Percentiles rank a stretch among this genome's conserved stretches.
These are phyloP conservation scores for Micractinium sp. DNA, from an alignment of 139 green algal genomes.

Conservation along the genomic window DNA sequence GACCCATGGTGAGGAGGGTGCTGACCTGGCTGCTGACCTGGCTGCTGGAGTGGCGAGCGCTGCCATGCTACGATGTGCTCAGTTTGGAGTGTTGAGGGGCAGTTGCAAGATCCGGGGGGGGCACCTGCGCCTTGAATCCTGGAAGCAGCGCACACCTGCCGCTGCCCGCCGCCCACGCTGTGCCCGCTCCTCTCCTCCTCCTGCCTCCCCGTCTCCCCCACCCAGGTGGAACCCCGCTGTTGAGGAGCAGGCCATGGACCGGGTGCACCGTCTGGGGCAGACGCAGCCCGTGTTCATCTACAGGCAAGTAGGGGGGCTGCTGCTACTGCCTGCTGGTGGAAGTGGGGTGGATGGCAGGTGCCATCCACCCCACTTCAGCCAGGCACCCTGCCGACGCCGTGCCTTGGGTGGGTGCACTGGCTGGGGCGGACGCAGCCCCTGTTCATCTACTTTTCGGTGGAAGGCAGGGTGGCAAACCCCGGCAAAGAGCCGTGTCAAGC, in stretches of 20 bases:
- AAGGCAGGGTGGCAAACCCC: not conserved
- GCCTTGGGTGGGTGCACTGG: not conserved
- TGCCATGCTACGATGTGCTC: too few relatives aligned
- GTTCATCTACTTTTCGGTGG: not conserved
- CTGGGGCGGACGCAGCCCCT: not conserved
- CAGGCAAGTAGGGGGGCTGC: slow-evolving; percentile 18
- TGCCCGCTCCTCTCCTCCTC: not conserved
- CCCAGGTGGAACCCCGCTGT: slow-evolving; percentile 81
- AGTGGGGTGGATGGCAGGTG: too few relatives aligned
- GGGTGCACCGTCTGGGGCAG: slow-evolving; percentile 87
- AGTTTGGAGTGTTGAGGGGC: too few relatives aligned
- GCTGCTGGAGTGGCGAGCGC: too few relatives aligned
- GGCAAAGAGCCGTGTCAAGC: too few relatives aligned
- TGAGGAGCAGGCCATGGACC: slow-evolving; percentile 70
- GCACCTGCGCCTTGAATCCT: not conserved
- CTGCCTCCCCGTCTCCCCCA: not conserved
- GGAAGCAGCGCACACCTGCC: too few relatives aligned
- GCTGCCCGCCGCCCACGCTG: not conserved
- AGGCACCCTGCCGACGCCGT: not conserved
- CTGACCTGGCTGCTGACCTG: not conserved
- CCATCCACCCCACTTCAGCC: too few relatives aligned
- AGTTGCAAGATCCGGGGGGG: not conserved
- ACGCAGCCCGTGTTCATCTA: slow-evolving; percentile 56
- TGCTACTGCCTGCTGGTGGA: not conserved
- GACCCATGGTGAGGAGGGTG: slow-evolving; percentile 60